Conservation (phyloP, 495 filamentous ascomycete species). For the Thozetella sp. region DNA sequence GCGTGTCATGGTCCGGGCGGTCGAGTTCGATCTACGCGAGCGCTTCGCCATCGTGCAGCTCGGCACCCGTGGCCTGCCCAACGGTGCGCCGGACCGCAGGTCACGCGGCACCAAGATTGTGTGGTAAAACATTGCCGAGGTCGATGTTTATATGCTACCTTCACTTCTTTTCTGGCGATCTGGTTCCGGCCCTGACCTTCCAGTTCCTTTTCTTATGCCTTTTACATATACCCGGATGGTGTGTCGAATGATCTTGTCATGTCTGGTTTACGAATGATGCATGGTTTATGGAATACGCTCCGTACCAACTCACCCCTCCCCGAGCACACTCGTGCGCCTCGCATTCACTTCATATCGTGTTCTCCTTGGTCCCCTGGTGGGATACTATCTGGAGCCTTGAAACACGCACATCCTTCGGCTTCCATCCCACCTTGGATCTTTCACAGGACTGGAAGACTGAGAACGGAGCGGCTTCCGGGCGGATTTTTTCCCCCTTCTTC, state of each 20-base stretch:
- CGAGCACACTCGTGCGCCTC: background rate
- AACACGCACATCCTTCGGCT: background rate
- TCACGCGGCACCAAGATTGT: constrained; percentile 39
- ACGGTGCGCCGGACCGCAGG: constrained; percentile 43
- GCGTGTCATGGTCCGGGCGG: constrained; percentile 55
- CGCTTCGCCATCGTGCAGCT: constrained; percentile 47
- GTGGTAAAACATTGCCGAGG: constrained; percentile 35
- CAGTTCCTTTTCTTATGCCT: background rate
- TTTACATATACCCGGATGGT: constrained; percentile 9
- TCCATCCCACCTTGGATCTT: background rate
- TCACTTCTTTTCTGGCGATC: background rate
- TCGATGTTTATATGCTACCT: background rate
- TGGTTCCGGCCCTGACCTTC: background rate
- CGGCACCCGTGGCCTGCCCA: constrained; percentile 49
- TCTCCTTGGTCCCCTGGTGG: background rate
- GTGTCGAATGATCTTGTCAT: background rate
- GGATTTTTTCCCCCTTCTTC: no score
- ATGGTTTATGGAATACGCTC: background rate
- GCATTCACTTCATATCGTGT: background rate
- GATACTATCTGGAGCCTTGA: background rate
- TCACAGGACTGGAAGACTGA: background rate
- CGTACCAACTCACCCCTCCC: background rate
- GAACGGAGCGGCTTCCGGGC: no score
- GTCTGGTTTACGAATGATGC: background rate
- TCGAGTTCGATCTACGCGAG: constrained; percentile 53